A percentile compares a stretch with the other conserved stretches of the same genome.
Conservation (phyloP, 176 grass and related monocot species). For the Elymus sibiricus region DNA sequence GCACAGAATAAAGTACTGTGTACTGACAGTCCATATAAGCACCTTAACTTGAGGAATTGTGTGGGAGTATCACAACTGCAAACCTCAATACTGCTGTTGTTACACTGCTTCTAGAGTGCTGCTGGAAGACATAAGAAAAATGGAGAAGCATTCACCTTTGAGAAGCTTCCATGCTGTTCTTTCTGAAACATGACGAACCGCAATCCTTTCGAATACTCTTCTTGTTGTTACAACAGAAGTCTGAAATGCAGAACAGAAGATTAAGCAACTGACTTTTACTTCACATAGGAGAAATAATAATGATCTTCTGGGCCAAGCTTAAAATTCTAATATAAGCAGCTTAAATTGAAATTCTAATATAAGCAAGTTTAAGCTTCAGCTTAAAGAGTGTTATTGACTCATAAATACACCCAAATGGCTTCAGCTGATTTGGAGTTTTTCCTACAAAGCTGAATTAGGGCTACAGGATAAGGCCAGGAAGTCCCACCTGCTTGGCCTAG, state of each 20-base stretch:
- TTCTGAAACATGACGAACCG: constrained; percentile 64
- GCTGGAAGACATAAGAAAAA: background rate
- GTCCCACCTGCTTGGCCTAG: background rate
- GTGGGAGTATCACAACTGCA: background rate
- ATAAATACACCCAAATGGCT: background rate
- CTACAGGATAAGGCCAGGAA: constrained; percentile 3
- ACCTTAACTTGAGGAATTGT: too few species aligned
- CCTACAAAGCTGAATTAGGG: background rate
- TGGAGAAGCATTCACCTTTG: constrained; percentile 53
- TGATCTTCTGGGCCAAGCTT: background rate
- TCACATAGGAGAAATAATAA: background rate
- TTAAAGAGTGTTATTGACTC: background rate
- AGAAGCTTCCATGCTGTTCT: constrained; percentile 99
- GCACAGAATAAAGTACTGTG: too few species aligned
- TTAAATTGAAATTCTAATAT: background rate
- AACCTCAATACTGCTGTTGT: background rate
- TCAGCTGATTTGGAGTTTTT: constrained; percentile 25
- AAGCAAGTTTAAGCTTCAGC: background rate
- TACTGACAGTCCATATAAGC: too few species aligned
- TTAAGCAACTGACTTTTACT: background rate
- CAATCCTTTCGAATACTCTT: constrained; percentile 87
- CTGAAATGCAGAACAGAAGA: constrained; percentile 52
- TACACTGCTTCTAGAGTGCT: background rate
- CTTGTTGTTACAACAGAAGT: constrained; percentile 80
- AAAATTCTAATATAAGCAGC: background rate